Evolutionary conservation across 1,139 yeast species (phyloP).

Genomic region (Saccharomyces hybrid): DNA sequence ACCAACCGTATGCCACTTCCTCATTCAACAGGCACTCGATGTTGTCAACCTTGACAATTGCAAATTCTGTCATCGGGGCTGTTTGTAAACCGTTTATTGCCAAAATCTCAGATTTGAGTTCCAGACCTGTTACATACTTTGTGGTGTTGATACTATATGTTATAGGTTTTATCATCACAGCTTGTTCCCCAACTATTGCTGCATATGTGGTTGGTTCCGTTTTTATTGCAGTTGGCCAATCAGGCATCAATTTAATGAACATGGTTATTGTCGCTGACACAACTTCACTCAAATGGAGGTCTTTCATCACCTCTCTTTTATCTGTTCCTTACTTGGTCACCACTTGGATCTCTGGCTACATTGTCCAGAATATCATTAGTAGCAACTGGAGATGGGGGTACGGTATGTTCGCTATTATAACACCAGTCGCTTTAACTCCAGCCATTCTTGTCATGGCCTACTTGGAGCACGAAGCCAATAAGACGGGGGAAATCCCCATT

Average conservation of each 20-base stretch:
- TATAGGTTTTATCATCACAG: slow-evolving; percentile 12
- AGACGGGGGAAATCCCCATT: background rate
- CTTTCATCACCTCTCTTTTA: slow-evolving; percentile 26
- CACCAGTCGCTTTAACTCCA: slow-evolving; percentile 33
- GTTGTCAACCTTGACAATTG: slow-evolving; percentile 33
- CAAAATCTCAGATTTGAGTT: slow-evolving; percentile 31
- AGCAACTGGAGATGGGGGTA: slow-evolving; percentile 39
- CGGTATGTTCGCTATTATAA: slow-evolving; percentile 36
- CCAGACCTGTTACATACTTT: slow-evolving; percentile 30
- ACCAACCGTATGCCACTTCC: slow-evolving; percentile 32
- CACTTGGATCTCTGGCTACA: slow-evolving; percentile 34
- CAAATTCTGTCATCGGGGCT: slow-evolving; percentile 31
- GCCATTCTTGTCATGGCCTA: slow-evolving; percentile 29
- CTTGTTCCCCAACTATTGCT: slow-evolving; percentile 26
- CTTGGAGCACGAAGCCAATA: slow-evolving; percentile 30
- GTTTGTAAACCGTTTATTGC: slow-evolving; percentile 31
- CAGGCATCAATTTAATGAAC: slow-evolving; percentile 28
- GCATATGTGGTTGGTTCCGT: slow-evolving; percentile 34
- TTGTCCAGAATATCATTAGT: slow-evolving; percentile 30
- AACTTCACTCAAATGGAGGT: slow-evolving; percentile 35
- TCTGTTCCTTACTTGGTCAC: slow-evolving; percentile 32
- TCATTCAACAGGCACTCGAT: slow-evolving; percentile 33
- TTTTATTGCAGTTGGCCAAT: slow-evolving; percentile 29
- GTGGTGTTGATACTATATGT: slow-evolving; percentile 26
- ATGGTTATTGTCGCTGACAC: slow-evolving; percentile 33